A percentile compares a stretch with the other conserved stretches of the same genome.
These are phyloP conservation scores for Boletus subcaerulescens DNA, from an alignment of 768 basidiomycete species.

Conservation along the genomic window DNA sequence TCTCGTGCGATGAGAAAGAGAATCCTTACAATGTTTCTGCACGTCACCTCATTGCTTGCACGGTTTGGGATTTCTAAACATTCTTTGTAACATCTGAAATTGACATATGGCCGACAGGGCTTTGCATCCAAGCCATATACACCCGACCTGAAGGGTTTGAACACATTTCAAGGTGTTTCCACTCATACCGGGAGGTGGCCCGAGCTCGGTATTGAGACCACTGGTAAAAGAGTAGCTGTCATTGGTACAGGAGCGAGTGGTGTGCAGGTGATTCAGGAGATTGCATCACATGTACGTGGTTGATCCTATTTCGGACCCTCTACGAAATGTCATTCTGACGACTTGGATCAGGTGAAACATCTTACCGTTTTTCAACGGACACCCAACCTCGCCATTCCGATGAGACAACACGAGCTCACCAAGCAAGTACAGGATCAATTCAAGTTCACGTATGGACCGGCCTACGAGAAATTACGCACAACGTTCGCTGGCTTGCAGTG, in stretches of 20 bases:
- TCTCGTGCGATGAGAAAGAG: neutral
- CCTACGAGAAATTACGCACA: neutral
- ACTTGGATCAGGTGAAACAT: neutral
- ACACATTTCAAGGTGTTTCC: neutral
- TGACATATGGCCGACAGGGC: neutral
- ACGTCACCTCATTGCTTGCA: neutral
- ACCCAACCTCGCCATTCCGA: neutral
- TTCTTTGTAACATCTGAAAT: neutral
- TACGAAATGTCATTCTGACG: no score
- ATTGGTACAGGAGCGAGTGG: neutral
- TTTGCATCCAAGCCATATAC: neutral
- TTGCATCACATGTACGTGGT: neutral
- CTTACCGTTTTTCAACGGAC: neutral
- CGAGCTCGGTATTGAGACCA: neutral
- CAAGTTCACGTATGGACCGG: neutral
- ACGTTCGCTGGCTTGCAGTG: neutral
- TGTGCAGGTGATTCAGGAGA: neutral
- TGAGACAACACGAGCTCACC: neutral
- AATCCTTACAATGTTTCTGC: neutral
- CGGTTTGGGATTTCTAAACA: neutral
- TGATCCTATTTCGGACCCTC: no score
- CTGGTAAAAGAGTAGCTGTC: neutral
- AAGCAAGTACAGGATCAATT: neutral
- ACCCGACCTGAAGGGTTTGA: neutral
- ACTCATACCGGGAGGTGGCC: neutral